Percentiles rank a stretch among this genome's conserved stretches.
These are phyloP conservation scores for Paraleonurus japonicus DNA, from an alignment of 257 asterid genomes.

Conservation along the genomic window DNA sequence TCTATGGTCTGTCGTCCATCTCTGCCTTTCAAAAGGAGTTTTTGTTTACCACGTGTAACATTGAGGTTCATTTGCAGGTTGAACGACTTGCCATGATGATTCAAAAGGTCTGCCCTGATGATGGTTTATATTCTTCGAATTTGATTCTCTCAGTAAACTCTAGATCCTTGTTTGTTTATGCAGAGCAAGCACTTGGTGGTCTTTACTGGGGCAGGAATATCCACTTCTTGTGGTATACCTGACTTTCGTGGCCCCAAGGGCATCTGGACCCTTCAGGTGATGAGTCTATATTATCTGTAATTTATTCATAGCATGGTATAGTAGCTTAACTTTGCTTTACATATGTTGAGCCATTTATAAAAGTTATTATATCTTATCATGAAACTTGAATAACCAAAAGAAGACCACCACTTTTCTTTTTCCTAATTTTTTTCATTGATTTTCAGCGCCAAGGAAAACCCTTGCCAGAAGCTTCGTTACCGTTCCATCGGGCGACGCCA, in stretches of 20 bases:
- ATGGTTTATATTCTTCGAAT: slow-evolving; percentile 19
- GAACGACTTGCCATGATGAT: slow-evolving; percentile 69
- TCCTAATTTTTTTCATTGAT: slow-evolving; percentile 23
- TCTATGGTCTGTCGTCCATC: neutral
- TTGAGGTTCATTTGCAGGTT: slow-evolving; percentile 53
- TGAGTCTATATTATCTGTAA: neutral
- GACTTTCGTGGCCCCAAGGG: slow-evolving; percentile 99
- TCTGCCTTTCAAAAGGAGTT: slow-evolving; percentile 3
- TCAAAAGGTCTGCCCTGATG: slow-evolving; percentile 56
- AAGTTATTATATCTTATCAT: neutral
- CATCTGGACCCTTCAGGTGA: slow-evolving; percentile 97
- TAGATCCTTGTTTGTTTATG: slow-evolving; percentile 35
- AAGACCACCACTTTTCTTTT: neutral
- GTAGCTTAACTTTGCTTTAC: no score
- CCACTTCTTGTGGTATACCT: slow-evolving; percentile 98
- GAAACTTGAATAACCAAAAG: slow-evolving; percentile 6
- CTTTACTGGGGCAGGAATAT: slow-evolving; percentile 97
- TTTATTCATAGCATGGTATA: no score
- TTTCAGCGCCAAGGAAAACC: slow-evolving; percentile 87
- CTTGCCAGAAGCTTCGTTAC: slow-evolving; percentile 91
- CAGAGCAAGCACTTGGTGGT: slow-evolving; percentile 98
- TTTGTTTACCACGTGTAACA: neutral
- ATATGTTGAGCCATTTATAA: no score
- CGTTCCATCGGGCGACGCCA: slow-evolving; percentile 96
- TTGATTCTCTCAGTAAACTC: slow-evolving; percentile 28